Evolutionary conservation across 169 alveolate genomes (phyloP), one percentile per base, ranked within the genome.

Genomic region (Cryptosporidium viatorum): DNA sequence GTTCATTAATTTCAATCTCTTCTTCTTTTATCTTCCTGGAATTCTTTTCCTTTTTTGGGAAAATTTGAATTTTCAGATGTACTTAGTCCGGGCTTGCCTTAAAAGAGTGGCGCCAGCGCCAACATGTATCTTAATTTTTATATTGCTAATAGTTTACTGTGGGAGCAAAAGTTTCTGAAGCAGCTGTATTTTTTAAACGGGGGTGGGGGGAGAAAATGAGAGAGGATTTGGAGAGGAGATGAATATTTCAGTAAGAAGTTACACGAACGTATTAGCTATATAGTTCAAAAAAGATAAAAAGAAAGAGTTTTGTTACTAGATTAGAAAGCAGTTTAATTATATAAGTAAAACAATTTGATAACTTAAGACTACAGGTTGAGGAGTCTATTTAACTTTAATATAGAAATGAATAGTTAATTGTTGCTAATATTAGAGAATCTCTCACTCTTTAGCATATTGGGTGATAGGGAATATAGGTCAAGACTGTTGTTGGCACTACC

Each of bases 61-160:
- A 74, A 74, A 74, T 74, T 74, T 74, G 70, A 52, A 74, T 74
- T 74, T 74, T 74, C 86, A 74, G 86, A 74, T 74, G 86, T 60
- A 33, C 21, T 74, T 52, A 59, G 86, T 74, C 86, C 86, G 86
- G 86, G 86, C 86, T 58, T 74, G 86, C 86, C 86, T 33, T 60
- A 12, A 14, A 1, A 0, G 0, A 0, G 23, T 31, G 71, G 73
- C 86, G 86, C 86, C 62, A 9, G 71, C 71, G 70, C 70, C 60
- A 2, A 2, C 26, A 18, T 35, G 70, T 71, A 33, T 55, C 69
- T 70, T 16, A 18, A 31, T 68, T 31, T 16, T n/a, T 39, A 23
- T 10, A 45, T 4, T n/a, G 8, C 35, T 41, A 21, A 21, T 39
- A 3, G 10, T 39, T 16, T 48, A 48, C 8, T 7, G 14, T 1